phyloP scores from a whole-genome alignment of 2,329 filamentous ascomycete species.

The Arachnopeziza araneosa region DNA sequence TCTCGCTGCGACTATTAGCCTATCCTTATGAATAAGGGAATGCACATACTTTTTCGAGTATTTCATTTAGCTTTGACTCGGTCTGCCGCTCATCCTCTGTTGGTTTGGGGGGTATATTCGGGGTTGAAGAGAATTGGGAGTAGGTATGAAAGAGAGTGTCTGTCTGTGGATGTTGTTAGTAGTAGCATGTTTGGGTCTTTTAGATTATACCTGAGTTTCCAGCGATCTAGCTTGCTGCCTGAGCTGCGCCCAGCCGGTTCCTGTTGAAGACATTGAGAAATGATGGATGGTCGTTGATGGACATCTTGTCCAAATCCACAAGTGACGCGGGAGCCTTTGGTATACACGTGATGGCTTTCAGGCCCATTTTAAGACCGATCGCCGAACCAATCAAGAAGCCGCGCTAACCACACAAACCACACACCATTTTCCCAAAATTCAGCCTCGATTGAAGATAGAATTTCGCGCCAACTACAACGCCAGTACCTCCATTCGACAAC shows the following conservation, averaged over 20 bases:
- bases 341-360: neutral
- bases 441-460: neutral
- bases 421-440: neutral
- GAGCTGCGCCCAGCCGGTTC: conserved; percentile 78
- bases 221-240: conserved; percentile 85
- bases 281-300: neutral
- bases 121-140: conserved; percentile 79
- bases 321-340: neutral
- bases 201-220: conserved; percentile 73
- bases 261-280: conserved; percentile 28
- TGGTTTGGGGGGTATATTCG: conserved; percentile 75
- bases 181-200: conserved; percentile 1
- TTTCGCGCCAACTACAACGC: neutral
- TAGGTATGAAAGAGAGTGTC: conserved; percentile 80
- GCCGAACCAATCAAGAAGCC: neutral
- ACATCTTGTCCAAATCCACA: neutral
- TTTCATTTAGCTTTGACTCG: conserved; percentile 75
- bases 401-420: neutral
- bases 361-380: neutral
- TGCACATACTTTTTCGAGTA: conserved; percentile 71
- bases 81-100: conserved; percentile 77
- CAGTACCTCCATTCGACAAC: conserved; percentile 6
- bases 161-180: conserved; percentile 49
- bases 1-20: conserved; percentile 58
- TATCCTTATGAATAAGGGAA: neutral